Evolutionary conservation across 495 filamentous ascomycete genomes (phyloP).

Genomic region (Penicillium soppii): DNA sequence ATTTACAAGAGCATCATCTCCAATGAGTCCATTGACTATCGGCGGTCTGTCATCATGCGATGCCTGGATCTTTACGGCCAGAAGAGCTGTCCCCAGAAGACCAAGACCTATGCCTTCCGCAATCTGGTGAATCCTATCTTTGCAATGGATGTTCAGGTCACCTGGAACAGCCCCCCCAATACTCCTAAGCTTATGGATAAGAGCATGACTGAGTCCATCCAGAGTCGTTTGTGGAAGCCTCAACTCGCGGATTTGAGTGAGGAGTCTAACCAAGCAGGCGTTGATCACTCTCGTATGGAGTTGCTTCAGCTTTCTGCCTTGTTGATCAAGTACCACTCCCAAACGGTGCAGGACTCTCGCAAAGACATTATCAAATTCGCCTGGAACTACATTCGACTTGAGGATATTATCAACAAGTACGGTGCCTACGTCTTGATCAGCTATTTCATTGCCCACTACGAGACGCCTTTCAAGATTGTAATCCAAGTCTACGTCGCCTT

Average conservation of each 20-base stretch:
- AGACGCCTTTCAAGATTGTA: constrained; percentile 94
- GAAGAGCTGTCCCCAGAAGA: constrained; percentile 74
- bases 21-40: constrained; percentile 84
- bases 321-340: constrained; percentile 88
- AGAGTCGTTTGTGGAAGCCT: constrained; percentile 91
- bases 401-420: constrained; percentile 99
- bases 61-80: constrained; percentile 86
- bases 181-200: constrained; percentile 80
- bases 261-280: constrained; percentile 78
- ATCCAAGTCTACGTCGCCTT: constrained; percentile 90
- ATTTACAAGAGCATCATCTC: constrained; percentile 84
- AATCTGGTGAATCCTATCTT: constrained; percentile 94
- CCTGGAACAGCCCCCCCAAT: constrained; percentile 51
- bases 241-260: constrained; percentile 81
- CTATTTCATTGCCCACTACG: constrained; percentile 96
- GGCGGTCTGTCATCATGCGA: constrained; percentile 77
- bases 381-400: constrained; percentile 96
- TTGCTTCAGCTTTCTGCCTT: constrained; percentile 90
- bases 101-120: constrained; percentile 89
- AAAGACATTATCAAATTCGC: constrained; percentile 99
- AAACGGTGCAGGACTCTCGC: constrained; percentile 79
- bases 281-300: constrained; percentile 96
- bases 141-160: constrained; percentile 88
- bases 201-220: constrained; percentile 84
- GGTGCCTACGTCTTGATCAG: constrained; percentile 95